Percentiles rank a stretch among this genome's conserved stretches.
Conservation (phyloP, 495 filamentous ascomycete genomes). For the Talaromyces nanjingensis region DNA sequence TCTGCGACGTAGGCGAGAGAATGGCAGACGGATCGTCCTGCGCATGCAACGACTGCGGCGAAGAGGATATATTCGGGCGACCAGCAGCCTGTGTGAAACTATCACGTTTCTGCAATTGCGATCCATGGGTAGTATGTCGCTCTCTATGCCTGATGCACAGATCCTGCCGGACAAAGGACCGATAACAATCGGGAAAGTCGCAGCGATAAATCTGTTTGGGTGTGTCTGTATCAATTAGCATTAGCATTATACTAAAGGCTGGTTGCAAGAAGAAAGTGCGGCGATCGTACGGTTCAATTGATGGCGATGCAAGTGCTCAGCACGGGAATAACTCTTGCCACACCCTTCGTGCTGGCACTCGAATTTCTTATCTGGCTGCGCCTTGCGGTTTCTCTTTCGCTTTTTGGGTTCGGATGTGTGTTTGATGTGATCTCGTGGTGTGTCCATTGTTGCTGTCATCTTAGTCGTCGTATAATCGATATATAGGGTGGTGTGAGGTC, state of each 20-base stretch:
- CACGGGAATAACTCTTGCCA: conserved; percentile 92
- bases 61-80: background rate
- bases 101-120: conserved; percentile 89
- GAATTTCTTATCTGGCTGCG: conserved; percentile 82
- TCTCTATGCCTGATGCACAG: conserved; percentile 90
- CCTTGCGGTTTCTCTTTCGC: conserved; percentile 77
- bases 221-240: conserved; percentile 39
- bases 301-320: conserved; percentile 94
- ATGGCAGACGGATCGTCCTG: conserved; percentile 13
- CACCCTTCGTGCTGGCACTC: conserved; percentile 85
- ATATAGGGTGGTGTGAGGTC: too few species aligned
- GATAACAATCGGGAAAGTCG: conserved; percentile 85
- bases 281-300: conserved; percentile 78
- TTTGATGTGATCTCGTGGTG: background rate
- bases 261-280: background rate
- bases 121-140: conserved; percentile 91
- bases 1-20: conserved; percentile 8
- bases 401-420: conserved; percentile 42
- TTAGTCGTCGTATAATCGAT: background rate
- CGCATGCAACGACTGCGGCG: background rate
- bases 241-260: background rate
- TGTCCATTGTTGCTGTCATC: background rate
- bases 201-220: conserved; percentile 96
- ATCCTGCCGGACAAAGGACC: conserved; percentile 90
- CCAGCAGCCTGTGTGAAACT: conserved; percentile 25